A percentile compares a stretch with the other conserved stretches of the same genome.
Evolutionary conservation across 805 yeast genomes (phyloP).

Genomic region (Saturnispora sanitii): DNA sequence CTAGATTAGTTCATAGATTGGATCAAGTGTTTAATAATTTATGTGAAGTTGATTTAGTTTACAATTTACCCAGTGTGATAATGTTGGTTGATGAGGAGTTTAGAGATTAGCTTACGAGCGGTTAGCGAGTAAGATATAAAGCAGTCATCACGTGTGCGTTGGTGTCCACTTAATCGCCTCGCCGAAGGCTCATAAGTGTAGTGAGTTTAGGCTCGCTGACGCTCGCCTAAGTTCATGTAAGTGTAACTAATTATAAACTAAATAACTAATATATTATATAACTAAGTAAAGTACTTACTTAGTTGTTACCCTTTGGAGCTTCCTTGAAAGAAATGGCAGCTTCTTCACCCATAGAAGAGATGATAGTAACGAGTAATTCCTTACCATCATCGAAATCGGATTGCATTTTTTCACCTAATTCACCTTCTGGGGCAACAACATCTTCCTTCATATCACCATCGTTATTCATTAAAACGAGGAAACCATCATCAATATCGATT

Average conservation of each 20-base stretch:
- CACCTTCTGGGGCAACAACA: constrained; percentile 97
- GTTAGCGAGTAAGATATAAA: background rate
- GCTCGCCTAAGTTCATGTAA: background rate
- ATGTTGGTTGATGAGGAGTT: constrained; percentile 50
- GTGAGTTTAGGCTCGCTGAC: no score
- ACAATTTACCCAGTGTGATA: constrained; percentile 80
- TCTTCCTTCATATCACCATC: constrained; percentile 99
- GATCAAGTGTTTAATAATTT: constrained; percentile 84
- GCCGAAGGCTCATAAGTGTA: no score
- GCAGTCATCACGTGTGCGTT: no score
- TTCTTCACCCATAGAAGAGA: constrained; percentile 99
- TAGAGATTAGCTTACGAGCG: background rate
- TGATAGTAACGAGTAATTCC: constrained; percentile 93
- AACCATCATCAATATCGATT: constrained; percentile 97
- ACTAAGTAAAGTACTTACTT: constrained; percentile 20
- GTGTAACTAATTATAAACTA: background rate
- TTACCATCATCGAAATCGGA: constrained; percentile 95
- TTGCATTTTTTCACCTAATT: constrained; percentile 88
- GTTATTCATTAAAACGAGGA: constrained; percentile 88
- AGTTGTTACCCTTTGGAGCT: constrained; percentile 62
- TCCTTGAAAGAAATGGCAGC: constrained; percentile 98
- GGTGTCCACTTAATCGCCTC: no score
- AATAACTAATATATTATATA: background rate
- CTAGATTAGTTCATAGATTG: constrained; percentile 77
- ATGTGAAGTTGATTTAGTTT: constrained; percentile 87